Conservation (phyloP, 768 basidiomycete genomes). For the Lentinula sp. region DNA sequence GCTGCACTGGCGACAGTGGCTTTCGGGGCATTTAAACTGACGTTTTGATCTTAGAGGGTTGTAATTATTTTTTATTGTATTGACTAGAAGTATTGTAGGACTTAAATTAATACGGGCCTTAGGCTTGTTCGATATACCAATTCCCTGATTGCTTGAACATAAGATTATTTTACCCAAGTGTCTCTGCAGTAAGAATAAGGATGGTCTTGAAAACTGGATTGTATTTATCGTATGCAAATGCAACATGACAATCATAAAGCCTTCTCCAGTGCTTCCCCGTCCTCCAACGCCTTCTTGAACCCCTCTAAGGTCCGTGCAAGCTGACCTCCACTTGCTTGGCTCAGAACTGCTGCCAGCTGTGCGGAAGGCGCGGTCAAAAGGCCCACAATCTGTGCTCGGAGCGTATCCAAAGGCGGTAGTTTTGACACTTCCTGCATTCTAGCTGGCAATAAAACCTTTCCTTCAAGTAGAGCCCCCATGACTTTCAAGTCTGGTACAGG, state of each 20-base stretch:
- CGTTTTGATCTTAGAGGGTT: neutral
- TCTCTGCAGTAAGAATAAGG: too few species aligned
- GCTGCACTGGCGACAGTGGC: neutral
- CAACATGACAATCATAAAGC: neutral
- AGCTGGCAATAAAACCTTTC: conserved; percentile 54
- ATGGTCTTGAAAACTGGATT: neutral
- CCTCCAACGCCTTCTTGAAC: conserved; percentile 62
- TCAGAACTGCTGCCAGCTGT: conserved; percentile 66
- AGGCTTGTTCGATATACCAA: too few species aligned
- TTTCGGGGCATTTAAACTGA: neutral
- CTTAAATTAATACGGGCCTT: neutral
- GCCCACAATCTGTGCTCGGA: conserved; percentile 82
- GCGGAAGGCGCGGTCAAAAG: conserved; percentile 69
- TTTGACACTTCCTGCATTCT: conserved; percentile 60
- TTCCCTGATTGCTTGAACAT: too few species aligned
- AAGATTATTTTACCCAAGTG: too few species aligned
- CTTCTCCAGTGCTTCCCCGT: conserved; percentile 15
- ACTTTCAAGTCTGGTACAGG: conserved; percentile 63
- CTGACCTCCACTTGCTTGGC: conserved; percentile 63
- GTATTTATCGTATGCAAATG: neutral
- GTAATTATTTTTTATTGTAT: neutral
- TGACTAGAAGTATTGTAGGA: neutral
- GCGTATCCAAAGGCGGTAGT: conserved; percentile 70
- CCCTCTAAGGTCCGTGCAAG: conserved; percentile 73
- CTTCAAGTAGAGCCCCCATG: conserved; percentile 78